These are phyloP conservation scores for Rhododendron vialii DNA, from an alignment of 148 eudicot genomes.

Conservation along the genomic window DNA sequence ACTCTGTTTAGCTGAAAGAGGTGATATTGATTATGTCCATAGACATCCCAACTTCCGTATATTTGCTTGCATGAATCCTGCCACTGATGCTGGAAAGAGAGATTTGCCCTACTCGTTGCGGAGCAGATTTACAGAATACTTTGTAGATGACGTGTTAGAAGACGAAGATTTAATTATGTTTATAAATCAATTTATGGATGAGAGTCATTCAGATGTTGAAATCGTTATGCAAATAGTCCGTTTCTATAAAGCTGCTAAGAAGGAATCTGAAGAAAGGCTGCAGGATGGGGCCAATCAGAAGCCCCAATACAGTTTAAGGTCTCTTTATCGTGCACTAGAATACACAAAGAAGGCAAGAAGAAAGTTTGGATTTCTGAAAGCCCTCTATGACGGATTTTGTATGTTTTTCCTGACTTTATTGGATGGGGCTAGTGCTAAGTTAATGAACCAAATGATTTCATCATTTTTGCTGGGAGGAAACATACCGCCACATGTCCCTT, in stretches of 20 bases:
- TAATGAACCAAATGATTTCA: conserved; percentile 52
- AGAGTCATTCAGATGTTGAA: conserved; percentile 31
- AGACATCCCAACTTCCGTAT: conserved; percentile 78
- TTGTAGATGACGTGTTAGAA: conserved; percentile 84
- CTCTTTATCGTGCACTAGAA: conserved; percentile 91
- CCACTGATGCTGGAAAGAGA: conserved; percentile 98
- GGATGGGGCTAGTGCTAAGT: conserved; percentile 66
- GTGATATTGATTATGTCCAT: conserved; percentile 58
- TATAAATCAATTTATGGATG: conserved; percentile 54
- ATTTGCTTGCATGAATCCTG: conserved; percentile 99
- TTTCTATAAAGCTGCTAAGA: conserved; percentile 82
- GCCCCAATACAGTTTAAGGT: conserved; percentile 96
- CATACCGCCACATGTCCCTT: conserved; percentile 39
- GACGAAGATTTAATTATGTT: conserved; percentile 72
- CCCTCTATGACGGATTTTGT: conserved; percentile 89
- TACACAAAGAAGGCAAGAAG: conserved; percentile 57
- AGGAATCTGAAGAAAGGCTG: conserved; percentile 74
- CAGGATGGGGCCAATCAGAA: conserved; percentile 99
- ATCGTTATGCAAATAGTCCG: conserved; percentile 51
- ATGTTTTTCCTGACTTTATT: conserved; percentile 80
- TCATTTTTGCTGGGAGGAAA: conserved; percentile 48
- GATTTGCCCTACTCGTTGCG: conserved; percentile 75
- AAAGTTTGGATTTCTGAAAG: conserved; percentile 42
- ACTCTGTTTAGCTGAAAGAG: conserved; percentile 91
- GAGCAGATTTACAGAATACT: conserved; percentile 85